A percentile compares a stretch with the other conserved stretches of the same genome.
phyloP scores from a whole-genome alignment of 1,284 basidiomycete species.

The Pseudomicrostroma phylloplanum region DNA sequence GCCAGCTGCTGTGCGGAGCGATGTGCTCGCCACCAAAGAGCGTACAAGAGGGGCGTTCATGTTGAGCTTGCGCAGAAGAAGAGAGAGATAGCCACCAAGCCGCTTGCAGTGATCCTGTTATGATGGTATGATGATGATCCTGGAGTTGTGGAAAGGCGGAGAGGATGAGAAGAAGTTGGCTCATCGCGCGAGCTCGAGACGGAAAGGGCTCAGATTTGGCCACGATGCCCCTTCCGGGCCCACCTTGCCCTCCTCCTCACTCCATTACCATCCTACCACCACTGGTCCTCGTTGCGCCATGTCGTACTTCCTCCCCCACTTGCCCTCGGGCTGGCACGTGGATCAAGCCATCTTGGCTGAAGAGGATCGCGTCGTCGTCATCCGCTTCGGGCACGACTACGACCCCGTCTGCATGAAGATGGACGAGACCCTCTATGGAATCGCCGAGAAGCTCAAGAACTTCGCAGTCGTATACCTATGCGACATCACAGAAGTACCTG shows the following conservation, averaged over 20 bases:
- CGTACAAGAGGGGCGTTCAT: neutral
- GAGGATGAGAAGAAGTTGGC: conserved; percentile 2
- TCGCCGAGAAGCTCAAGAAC: conserved; percentile 94
- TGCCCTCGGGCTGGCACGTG: conserved; percentile 58
- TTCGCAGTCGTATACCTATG: conserved; percentile 93
- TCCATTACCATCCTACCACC: neutral
- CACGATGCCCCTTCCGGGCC: neutral
- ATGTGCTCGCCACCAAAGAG: neutral
- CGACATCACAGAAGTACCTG: conserved; percentile 94
- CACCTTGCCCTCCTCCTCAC: neutral
- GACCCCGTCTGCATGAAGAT: conserved; percentile 95
- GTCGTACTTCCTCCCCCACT: conserved; percentile 71
- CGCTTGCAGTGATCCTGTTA: too few relatives aligned
- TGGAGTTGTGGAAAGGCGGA: neutral
- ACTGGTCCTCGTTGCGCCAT: conserved; percentile 26
- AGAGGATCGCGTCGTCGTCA: conserved; percentile 88
- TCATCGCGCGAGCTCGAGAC: too few relatives aligned
- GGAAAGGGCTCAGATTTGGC: neutral
- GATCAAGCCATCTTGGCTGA: conserved; percentile 86
- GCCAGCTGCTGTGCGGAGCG: neutral
- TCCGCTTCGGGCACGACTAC: conserved; percentile 88
- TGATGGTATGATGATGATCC: too few relatives aligned
- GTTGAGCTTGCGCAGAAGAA: neutral
- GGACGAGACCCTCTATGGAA: conserved; percentile 91
- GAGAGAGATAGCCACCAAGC: too few relatives aligned